Base-by-base conservation (phyloP, 2,329 filamentous ascomycete species). In the Drechslera avenae region DNA sequence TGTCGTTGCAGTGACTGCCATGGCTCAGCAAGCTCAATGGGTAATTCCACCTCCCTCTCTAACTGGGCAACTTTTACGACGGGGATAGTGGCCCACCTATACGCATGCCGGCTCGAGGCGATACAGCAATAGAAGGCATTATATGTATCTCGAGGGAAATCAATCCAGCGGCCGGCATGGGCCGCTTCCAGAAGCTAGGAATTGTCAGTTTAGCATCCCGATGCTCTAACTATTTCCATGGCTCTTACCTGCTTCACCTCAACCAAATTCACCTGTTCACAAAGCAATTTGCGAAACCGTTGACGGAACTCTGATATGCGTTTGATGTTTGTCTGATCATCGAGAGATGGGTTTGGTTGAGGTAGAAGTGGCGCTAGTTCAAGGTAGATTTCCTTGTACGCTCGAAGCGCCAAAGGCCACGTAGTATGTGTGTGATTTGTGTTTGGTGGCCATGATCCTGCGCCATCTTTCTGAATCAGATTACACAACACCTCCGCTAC, bases 121-220 rank as follows among this genome's bases (percentile, higher is more conserved):
- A 49, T 32, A 13, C 39, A 49, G 17, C 37, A 41, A 35, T 49
- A 49, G 23, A 49, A 43, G 14, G 35, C 46, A 28, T 49, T 49
- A 23, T 42, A 49, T 5, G 23, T 16, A 3, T 42, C 32, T 9
- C 46, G 46, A 10, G 46, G 37, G 7, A 41, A 12, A 23, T 18
- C 19, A 21, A n/a, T n/a, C 39, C 37, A 36, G 17, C n/a, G 18
- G 5, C 32, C 46, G 13, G 31, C 21, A 4, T 32, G 23, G 17
- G 33, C 39, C 6, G 32, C 31, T 5, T 13, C 10, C 21, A 49
- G 12, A 18, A 45, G 21, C 41, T 36, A 16, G 13, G 4, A 2
- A 9, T 8, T 5, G 21, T 45, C 18, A 45, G 23, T 3, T 5
- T n/a, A 14, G 19, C 35, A 9, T 5, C 4, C 14, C 13, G 17